phyloP scores from a whole-genome alignment of 163 green algal genomes.

The Chloromonas sp. region DNA sequence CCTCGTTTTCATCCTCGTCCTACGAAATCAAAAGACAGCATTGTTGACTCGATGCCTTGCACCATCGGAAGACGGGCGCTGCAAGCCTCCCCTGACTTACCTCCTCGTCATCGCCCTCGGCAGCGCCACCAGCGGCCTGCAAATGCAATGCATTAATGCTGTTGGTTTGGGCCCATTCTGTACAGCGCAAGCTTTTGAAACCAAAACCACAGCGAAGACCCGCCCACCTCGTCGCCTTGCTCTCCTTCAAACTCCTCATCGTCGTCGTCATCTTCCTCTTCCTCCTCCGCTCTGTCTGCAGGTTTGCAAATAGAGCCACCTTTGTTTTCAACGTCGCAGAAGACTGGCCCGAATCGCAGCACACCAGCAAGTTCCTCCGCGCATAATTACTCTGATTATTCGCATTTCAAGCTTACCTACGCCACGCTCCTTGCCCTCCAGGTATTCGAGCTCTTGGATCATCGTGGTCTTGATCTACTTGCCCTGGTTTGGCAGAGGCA shows the following conservation, averaged over 20 bases:
- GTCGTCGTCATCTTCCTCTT: not conserved
- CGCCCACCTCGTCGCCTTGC: not conserved
- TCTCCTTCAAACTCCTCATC: not conserved
- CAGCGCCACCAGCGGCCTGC: not conserved
- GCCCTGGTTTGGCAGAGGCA: too few species aligned
- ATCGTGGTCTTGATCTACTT: not conserved
- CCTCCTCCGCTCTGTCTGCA: not conserved
- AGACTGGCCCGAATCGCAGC: too few species aligned
- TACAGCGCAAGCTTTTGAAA: too few species aligned
- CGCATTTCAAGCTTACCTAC: not conserved
- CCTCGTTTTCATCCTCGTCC: not conserved
- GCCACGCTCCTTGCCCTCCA: not conserved
- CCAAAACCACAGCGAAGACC: too few species aligned
- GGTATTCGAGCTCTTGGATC: not conserved
- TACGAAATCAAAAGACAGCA: not conserved
- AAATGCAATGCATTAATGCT: not conserved
- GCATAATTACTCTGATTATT: too few species aligned
- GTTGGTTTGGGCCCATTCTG: too few species aligned
- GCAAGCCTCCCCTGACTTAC: not conserved
- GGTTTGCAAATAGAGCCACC: too few species aligned
- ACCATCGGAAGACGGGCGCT: too few species aligned
- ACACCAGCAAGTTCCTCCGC: too few species aligned
- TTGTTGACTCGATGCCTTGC: too few species aligned
- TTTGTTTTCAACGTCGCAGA: too few species aligned
- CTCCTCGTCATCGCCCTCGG: not conserved